Percentiles rank a stretch among this genome's conserved stretches.
Evolutionary conservation across 2,329 filamentous ascomycete species (phyloP).

Genomic region (Exophiala xenobiotica): DNA sequence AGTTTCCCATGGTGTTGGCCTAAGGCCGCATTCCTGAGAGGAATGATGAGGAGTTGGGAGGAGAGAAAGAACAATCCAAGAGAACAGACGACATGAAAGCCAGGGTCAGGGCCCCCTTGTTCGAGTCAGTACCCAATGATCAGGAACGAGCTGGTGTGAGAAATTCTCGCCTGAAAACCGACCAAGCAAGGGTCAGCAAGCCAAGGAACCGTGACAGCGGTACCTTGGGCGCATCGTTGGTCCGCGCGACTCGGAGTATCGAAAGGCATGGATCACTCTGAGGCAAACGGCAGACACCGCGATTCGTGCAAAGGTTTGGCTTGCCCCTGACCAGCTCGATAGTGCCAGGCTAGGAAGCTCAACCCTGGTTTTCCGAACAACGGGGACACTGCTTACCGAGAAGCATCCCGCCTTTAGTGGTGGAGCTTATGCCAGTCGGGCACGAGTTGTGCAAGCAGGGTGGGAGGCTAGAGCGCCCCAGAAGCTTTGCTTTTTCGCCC

Average conservation of each 20-base stretch:
- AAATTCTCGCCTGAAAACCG: conserved; percentile 4
- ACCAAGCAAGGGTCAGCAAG: background rate
- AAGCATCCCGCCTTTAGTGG: conserved; percentile 17
- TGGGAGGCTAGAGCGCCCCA: conserved; percentile 16
- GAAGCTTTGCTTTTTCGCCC: conserved; percentile 18
- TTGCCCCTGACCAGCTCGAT: conserved; percentile 23
- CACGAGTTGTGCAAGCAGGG: conserved; percentile 1
- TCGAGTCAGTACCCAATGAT: background rate
- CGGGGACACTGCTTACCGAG: conserved; percentile 26
- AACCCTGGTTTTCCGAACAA: conserved; percentile 26
- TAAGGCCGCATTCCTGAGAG: background rate
- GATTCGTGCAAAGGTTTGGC: conserved; percentile 14
- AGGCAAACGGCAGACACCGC: conserved; percentile 9
- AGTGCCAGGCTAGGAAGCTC: conserved; percentile 22
- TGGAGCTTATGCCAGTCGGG: conserved; percentile 11
- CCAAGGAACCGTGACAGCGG: conserved; percentile 26
- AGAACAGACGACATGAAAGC: background rate
- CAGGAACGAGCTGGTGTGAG: background rate
- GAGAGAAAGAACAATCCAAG: background rate
- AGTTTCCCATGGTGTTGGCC: background rate
- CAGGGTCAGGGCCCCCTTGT: background rate
- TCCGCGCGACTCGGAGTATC: conserved; percentile 15
- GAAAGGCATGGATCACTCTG: conserved; percentile 12
- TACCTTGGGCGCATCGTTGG: conserved; percentile 19
- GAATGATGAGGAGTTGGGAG: background rate